Evolutionary conservation across 2,329 filamentous ascomycete species (phyloP).

Genomic region (Exophiala sideris): DNA sequence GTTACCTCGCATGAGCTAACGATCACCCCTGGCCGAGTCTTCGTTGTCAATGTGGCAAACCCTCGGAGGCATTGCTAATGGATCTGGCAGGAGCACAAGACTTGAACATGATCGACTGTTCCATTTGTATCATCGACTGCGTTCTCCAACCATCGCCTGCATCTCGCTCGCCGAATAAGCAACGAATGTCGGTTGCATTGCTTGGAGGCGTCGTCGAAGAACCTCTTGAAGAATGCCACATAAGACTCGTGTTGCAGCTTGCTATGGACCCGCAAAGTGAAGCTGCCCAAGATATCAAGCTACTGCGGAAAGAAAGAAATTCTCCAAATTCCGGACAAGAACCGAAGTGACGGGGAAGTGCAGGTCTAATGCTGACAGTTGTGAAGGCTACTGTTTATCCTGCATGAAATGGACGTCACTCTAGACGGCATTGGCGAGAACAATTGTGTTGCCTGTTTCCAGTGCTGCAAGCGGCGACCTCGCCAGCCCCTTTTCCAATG

Average conservation of each 20-base stretch:
- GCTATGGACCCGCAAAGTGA: constrained; percentile 5
- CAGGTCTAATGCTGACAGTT: constrained; percentile 7
- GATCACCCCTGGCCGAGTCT: background rate
- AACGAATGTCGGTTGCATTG: constrained; percentile 5
- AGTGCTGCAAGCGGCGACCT: background rate
- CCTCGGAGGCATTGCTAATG: background rate
- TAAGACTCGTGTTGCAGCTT: constrained; percentile 12
- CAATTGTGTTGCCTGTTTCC: background rate
- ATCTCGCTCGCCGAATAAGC: constrained; percentile 1
- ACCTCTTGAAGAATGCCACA: constrained; percentile 10
- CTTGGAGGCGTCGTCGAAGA: background rate
- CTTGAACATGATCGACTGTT: too few relatives aligned
- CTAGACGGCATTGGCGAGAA: too few relatives aligned
- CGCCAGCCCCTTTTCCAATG: background rate
- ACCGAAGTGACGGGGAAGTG: constrained; percentile 1
- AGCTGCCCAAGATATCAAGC: too few relatives aligned
- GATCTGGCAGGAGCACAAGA: too few relatives aligned
- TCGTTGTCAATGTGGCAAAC: constrained; percentile 14
- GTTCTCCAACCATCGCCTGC: background rate
- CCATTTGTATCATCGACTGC: background rate
- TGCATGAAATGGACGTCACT: background rate
- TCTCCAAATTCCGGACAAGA: constrained; percentile 6
- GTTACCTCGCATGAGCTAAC: background rate
- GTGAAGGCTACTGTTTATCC: background rate
- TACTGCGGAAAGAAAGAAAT: too few relatives aligned